Evolutionary conservation across 2,329 filamentous ascomycete genomes (phyloP).

Genomic region (Aspergillus calidoustus): DNA sequence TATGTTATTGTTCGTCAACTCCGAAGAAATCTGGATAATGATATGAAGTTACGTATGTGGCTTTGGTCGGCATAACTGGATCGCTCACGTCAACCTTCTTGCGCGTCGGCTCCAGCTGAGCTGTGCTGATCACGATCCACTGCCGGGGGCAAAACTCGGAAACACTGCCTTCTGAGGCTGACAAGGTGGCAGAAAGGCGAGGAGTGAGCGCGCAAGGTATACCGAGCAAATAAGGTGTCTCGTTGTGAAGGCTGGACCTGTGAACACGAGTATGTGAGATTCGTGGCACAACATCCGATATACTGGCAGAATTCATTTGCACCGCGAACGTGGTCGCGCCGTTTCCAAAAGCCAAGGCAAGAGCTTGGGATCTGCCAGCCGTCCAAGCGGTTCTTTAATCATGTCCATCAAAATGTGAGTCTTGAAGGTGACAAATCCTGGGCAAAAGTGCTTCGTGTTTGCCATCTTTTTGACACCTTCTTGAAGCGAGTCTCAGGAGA

Average conservation of each 20-base stretch:
- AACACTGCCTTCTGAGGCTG: conserved; percentile 5
- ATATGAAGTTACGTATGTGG: conserved; percentile 12
- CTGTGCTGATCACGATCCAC: conserved; percentile 12
- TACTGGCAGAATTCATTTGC: background rate
- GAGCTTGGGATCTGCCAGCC: background rate
- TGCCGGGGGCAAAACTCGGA: background rate
- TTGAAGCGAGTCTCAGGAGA: conserved; percentile 14
- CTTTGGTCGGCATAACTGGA: conserved; percentile 4
- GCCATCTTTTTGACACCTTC: background rate
- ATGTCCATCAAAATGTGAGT: background rate
- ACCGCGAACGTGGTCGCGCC: background rate
- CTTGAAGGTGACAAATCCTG: background rate
- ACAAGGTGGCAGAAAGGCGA: background rate
- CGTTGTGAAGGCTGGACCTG: background rate
- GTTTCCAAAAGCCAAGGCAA: background rate
- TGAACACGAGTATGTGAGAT: background rate
- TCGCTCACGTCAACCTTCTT: conserved; percentile 3
- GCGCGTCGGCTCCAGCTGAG: conserved; percentile 11
- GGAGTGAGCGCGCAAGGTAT: background rate
- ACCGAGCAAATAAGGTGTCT: background rate
- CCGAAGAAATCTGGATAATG: background rate
- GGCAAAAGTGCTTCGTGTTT: conserved; percentile 6
- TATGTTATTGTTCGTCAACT: background rate
- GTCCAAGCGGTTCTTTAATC: background rate
- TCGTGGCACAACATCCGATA: conserved; percentile 5